Evolutionary conservation across 768 basidiomycete genomes (phyloP).

Genomic region (Boletus rubroflammeus): DNA sequence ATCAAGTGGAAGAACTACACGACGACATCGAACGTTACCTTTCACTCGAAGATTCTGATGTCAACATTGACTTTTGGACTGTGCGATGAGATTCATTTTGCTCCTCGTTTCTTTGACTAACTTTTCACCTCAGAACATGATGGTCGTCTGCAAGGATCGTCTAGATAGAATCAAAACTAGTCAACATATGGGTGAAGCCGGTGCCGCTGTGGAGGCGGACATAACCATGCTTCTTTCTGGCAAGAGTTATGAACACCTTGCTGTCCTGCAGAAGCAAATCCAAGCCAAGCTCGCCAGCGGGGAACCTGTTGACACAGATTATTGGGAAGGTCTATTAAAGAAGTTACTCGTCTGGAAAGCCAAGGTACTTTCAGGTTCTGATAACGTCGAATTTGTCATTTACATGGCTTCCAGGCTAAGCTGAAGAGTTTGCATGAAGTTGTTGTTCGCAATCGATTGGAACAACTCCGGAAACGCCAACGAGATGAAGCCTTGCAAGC

Average conservation of each 20-base stretch:
- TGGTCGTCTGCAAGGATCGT: conserved; percentile 92
- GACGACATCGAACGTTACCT: conserved; percentile 94
- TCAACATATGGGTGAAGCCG: conserved; percentile 62
- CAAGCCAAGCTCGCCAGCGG: conserved; percentile 87
- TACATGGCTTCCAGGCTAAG: conserved; percentile 61
- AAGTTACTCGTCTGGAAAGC: conserved; percentile 96
- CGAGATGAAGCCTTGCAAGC: conserved; percentile 94
- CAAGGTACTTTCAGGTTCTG: conserved; percentile 51
- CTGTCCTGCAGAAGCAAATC: conserved; percentile 77
- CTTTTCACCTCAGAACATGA: conserved; percentile 70
- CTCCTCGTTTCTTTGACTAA: conserved; percentile 2
- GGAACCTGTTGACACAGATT: conserved; percentile 94
- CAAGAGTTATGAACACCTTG: conserved; percentile 83
- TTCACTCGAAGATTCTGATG: conserved; percentile 74
- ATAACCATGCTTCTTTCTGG: conserved; percentile 77
- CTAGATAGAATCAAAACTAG: conserved; percentile 69
- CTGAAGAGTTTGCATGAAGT: conserved; percentile 92
- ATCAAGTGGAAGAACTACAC: conserved; percentile 90
- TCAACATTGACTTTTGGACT: conserved; percentile 97
- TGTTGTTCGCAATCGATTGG: conserved; percentile 92
- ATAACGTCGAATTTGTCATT: background rate
- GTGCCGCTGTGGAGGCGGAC: conserved; percentile 79
- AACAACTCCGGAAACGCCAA: conserved; percentile 93
- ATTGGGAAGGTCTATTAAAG: conserved; percentile 92
- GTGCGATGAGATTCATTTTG: conserved; percentile 40